Base-by-base conservation (phyloP, 176 grass and related monocot genomes). In the Alopecurus myosuroides region DNA sequence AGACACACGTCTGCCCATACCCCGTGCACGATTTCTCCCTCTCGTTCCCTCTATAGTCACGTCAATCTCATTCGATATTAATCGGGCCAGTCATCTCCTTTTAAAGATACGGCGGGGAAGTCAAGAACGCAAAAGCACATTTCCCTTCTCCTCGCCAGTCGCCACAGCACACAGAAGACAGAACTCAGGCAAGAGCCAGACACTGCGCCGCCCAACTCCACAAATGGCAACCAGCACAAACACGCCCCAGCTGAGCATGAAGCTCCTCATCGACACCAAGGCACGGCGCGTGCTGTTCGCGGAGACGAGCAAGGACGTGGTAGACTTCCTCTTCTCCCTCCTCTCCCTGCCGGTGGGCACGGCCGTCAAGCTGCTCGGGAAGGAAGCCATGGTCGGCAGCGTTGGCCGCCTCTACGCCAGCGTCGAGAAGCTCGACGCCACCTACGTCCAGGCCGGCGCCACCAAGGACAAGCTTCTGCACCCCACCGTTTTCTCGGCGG, bases 311-410 rank as follows among this genome's bases (percentile, higher is more conserved):
- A 86, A 81, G 42, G 85, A 75, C 4, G 57, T 51, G 11, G 56
- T 75, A 1, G 56, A 86, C 85, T 75, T 86, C 56, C 77, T 75
- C 77, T 86, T 81, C 77, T 81, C 69, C 66, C 77, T 81, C 44
- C 56, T 81, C 57, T 23, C 85, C 0, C 35, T 72, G 13, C 69
- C 69, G 3, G 17, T 72, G 3, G 86, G 84, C 45, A 39, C 51
- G 9, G 19, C 74, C 19, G 76, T 81, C 1, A 89, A 79, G 9
- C 87, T 90, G 69, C 41, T 89, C 3, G 64, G 40, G 11, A 28
- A 35, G 57, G 50, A 83, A 0, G 52, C 58, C 52, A 76, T 88
- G 87, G 28, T 48, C 0, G 84, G 87, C 18, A 3, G 40, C 69
- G 39, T 23, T 3, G 41, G 70, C 70, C 0, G 29, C 7, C 70